A percentile compares a stretch with the other conserved stretches of the same genome.
phyloP scores from a whole-genome alignment of 2,329 filamentous ascomycete species.

The Phaeosphaeriaceae sp. region DNA sequence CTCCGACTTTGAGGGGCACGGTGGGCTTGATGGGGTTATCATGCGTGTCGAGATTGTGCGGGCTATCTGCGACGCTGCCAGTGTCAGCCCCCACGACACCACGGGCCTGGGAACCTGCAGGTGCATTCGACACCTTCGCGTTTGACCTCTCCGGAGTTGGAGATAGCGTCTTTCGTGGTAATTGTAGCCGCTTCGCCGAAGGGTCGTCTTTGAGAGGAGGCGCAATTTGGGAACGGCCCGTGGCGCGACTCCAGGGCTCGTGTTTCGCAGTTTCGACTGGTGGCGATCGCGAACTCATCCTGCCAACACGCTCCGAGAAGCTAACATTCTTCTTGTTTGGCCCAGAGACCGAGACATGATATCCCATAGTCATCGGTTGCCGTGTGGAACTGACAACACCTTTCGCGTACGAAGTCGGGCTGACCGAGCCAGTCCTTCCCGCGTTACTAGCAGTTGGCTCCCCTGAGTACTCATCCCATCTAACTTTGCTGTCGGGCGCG shows the following conservation, averaged over 20 bases:
- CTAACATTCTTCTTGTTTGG: slow-evolving; percentile 38
- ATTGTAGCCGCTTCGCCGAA: slow-evolving; percentile 62
- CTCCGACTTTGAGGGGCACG: slow-evolving; percentile 52
- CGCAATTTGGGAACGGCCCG: slow-evolving; percentile 70
- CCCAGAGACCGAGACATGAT: slow-evolving; percentile 42
- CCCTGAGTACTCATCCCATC: slow-evolving; percentile 72
- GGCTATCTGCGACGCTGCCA: slow-evolving; percentile 35
- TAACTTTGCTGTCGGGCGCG: slow-evolving; percentile 43
- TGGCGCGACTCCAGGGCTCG: slow-evolving; percentile 74
- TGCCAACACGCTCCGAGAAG: slow-evolving; percentile 36
- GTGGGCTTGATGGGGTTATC: slow-evolving; percentile 52
- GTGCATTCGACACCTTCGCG: slow-evolving; percentile 32
- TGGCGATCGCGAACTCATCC: slow-evolving; percentile 31
- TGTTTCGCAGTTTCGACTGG: slow-evolving; percentile 54
- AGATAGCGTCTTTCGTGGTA: slow-evolving; percentile 46
- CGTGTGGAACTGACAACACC: slow-evolving; percentile 16
- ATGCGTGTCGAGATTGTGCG: slow-evolving; percentile 29
- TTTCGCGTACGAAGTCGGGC: slow-evolving; percentile 54
- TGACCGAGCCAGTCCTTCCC: slow-evolving; percentile 64
- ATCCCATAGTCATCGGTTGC: slow-evolving; percentile 41
- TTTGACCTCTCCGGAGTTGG: slow-evolving; percentile 22
- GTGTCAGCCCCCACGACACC: slow-evolving; percentile 37
- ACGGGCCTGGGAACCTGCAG: slow-evolving; percentile 28
- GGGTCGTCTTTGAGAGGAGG: slow-evolving; percentile 69
- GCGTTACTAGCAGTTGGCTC: slow-evolving; percentile 64